A percentile compares a stretch with the other conserved stretches of the same genome.
phyloP scores from a whole-genome alignment of 257 asterid species.

The Sherardia arvensis region DNA sequence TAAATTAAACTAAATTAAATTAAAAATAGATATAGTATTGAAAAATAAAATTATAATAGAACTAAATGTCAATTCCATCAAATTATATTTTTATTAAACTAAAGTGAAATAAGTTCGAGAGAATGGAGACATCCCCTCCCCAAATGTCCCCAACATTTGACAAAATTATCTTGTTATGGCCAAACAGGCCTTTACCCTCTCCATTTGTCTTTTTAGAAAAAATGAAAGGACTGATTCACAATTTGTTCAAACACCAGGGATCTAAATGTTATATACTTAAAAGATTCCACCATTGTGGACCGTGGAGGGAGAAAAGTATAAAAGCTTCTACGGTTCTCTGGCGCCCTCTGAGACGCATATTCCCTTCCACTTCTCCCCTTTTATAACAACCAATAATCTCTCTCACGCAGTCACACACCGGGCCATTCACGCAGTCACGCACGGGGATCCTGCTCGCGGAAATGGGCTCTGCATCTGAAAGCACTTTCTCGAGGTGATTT shows the following conservation, averaged over 20 bases:
- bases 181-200: too few species aligned
- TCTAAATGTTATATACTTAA: neutral
- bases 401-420: neutral
- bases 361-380: neutral
- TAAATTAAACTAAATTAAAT: too few species aligned
- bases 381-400: neutral
- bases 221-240: neutral
- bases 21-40: too few species aligned
- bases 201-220: too few species aligned
- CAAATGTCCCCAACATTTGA: too few species aligned
- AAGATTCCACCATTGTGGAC: neutral
- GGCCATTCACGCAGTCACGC: neutral
- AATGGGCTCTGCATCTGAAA: slow-evolving; percentile 10
- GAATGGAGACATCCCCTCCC: too few species aligned
- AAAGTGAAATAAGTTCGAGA: too few species aligned
- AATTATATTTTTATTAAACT: too few species aligned
- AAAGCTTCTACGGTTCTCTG: neutral
- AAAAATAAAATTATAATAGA: too few species aligned
- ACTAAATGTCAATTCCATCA: too few species aligned
- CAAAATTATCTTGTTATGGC: too few species aligned
- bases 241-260: neutral
- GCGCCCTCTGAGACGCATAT: neutral
- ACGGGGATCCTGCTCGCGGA: neutral
- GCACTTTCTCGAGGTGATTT: slow-evolving; percentile 7
- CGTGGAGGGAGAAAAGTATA: neutral